phyloP scores from a whole-genome alignment of 345 rosid species.

The Rubroshorea leprosula region DNA sequence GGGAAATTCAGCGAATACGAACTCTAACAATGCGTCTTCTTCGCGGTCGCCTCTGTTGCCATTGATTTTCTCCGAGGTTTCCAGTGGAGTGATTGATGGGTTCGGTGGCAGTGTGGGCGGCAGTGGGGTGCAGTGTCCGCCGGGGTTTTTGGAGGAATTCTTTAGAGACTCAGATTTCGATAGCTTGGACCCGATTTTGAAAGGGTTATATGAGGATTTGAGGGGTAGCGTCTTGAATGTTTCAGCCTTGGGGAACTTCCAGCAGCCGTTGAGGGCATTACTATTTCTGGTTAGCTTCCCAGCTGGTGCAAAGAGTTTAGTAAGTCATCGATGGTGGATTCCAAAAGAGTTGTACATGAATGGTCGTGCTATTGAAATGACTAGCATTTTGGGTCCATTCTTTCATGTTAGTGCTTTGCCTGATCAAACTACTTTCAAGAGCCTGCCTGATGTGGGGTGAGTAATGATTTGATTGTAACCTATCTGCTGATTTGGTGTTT shows the following conservation, averaged over 20 bases:
- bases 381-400: constrained; percentile 93
- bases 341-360: constrained; percentile 80
- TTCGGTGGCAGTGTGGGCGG: constrained; percentile 41
- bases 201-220: constrained; percentile 81
- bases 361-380: constrained; percentile 92
- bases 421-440: constrained; percentile 73
- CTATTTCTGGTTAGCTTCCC: constrained; percentile 66
- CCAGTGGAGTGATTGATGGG: constrained; percentile 47
- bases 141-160: constrained; percentile 80
- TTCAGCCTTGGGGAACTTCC: constrained; percentile 80
- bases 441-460: constrained; percentile 97
- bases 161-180: constrained; percentile 77
- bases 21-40: constrained; percentile 15
- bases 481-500: background rate
- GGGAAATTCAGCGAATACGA: constrained; percentile 5
- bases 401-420: constrained; percentile 93
- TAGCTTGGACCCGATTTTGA: constrained; percentile 68
- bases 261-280: constrained; percentile 83
- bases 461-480: constrained; percentile 18
- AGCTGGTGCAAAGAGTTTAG: constrained; percentile 70
- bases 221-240: constrained; percentile 73
- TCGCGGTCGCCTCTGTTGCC: constrained; percentile 53
- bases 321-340: constrained; percentile 90
- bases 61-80: constrained; percentile 56
- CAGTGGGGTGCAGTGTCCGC: constrained; percentile 49